These are phyloP conservation scores for Solanum phureja DNA, from an alignment of 257 asterid species.

Conservation along the genomic window DNA sequence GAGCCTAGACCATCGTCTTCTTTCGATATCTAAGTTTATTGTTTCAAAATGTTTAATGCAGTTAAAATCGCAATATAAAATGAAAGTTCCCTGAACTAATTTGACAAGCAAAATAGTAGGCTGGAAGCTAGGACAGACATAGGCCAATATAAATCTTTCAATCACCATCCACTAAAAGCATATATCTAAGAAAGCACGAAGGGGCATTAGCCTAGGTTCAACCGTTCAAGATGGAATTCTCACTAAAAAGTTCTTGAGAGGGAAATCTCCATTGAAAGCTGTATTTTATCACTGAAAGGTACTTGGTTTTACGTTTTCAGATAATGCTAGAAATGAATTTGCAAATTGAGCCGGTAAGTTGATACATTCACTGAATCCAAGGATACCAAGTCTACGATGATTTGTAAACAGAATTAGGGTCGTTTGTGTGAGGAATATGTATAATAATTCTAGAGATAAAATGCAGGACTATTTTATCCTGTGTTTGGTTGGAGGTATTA, in stretches of 20 bases:
- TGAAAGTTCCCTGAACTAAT: not conserved
- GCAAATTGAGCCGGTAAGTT: not conserved
- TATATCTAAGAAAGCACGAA: not conserved
- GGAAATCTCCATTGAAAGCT: not conserved
- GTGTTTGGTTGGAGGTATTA: too few species aligned
- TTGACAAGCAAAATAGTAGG: not conserved
- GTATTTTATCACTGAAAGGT: not conserved
- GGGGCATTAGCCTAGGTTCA: not conserved
- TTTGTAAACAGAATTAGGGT: not conserved
- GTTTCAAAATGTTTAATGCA: not conserved
- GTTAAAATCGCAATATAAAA: not conserved
- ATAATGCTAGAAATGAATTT: not conserved
- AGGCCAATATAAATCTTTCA: not conserved
- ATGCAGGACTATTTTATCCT: too few species aligned
- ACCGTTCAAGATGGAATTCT: not conserved
- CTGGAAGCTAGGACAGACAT: not conserved
- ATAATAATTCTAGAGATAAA: too few species aligned
- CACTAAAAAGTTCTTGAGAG: not conserved
- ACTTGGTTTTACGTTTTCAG: not conserved
- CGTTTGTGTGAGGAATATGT: too few species aligned
- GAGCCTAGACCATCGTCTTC: not conserved
- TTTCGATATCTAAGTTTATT: not conserved
- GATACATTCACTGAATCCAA: not conserved
- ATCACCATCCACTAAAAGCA: not conserved
- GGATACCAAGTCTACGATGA: not conserved